phyloP scores from a whole-genome alignment of 2,329 filamentous ascomycete genomes.

The Dendrostoma leiphaemia region DNA sequence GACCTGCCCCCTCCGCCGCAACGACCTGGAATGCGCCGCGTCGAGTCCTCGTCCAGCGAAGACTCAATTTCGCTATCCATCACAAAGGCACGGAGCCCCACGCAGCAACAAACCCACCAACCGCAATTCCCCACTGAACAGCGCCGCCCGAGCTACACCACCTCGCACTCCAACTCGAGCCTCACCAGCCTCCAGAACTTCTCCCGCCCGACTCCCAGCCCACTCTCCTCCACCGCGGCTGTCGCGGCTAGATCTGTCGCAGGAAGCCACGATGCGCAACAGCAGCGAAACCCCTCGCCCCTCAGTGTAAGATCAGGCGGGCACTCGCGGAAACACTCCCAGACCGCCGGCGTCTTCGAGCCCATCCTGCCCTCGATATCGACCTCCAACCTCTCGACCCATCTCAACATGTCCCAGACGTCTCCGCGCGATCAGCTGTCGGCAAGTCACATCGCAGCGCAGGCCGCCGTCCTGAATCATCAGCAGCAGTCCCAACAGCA shows the following conservation, averaged over 20 bases:
- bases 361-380: slow-evolving; percentile 65
- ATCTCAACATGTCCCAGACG: slow-evolving; percentile 44
- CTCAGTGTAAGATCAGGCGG: slow-evolving; percentile 34
- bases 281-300: slow-evolving; percentile 38
- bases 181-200: slow-evolving; percentile 53
- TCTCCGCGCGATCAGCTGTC: slow-evolving; percentile 48
- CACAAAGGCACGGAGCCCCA: slow-evolving; percentile 42
- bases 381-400: slow-evolving; percentile 49
- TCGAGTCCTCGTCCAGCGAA: slow-evolving; percentile 46
- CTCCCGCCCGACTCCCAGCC: slow-evolving; percentile 48
- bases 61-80: slow-evolving; percentile 31
- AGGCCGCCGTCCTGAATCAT: slow-evolving; percentile 71
- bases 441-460: slow-evolving; percentile 78
- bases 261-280: slow-evolving; percentile 20
- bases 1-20: slow-evolving; percentile 20
- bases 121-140: slow-evolving; percentile 15
- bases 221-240: slow-evolving; percentile 29
- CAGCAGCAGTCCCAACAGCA: slow-evolving; percentile 49
- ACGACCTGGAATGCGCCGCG: slow-evolving; percentile 38
- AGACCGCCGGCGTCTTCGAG: slow-evolving; percentile 75
- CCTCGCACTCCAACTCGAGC: slow-evolving; percentile 45
- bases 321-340: slow-evolving; percentile 65
- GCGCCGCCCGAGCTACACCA: slow-evolving; percentile 38
- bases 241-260: slow-evolving; percentile 19
- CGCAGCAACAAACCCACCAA: slow-evolving; percentile 16